A percentile compares a stretch with the other conserved stretches of the same genome.
These are phyloP conservation scores for Trichomonas vaginalis DNA, from an alignment of 208 protist genomes.

Conservation along the genomic window DNA sequence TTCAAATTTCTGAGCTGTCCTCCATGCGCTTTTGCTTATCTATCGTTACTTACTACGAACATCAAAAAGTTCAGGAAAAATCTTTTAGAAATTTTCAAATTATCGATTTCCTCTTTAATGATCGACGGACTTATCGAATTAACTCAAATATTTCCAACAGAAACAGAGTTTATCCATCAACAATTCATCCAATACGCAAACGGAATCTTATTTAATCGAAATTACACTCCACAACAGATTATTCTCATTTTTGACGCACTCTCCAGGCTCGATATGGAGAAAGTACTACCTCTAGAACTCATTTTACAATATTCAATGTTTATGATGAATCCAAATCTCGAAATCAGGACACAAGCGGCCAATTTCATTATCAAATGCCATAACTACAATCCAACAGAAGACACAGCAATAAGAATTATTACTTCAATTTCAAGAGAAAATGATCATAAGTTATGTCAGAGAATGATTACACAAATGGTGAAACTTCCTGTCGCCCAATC, in stretches of 20 bases:
- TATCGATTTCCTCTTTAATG: not conserved
- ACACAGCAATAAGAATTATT: not conserved
- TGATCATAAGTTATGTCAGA: not conserved
- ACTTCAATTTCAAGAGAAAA: not conserved
- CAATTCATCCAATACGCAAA: not conserved
- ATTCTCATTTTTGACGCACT: not conserved
- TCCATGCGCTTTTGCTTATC: not conserved
- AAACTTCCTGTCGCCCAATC: not conserved
- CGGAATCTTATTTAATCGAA: not conserved
- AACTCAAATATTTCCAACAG: not conserved
- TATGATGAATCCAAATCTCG: not conserved
- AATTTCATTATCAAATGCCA: not conserved
- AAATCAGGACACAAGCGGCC: not conserved
- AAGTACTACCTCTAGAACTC: not conserved
- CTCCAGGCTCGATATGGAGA: not conserved
- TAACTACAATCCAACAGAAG: not conserved
- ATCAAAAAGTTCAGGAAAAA: not conserved
- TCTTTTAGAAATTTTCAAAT: not conserved
- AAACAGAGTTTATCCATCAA: not conserved
- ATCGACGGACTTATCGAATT: not conserved
- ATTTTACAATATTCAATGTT: not conserved
- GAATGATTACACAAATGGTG: not conserved
- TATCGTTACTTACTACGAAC: not conserved
- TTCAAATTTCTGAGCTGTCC: not conserved
- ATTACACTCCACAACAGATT: not conserved